These are phyloP conservation scores for Alternaria gansuensis DNA, from an alignment of 2,329 filamentous ascomycete species.

Conservation along the genomic window DNA sequence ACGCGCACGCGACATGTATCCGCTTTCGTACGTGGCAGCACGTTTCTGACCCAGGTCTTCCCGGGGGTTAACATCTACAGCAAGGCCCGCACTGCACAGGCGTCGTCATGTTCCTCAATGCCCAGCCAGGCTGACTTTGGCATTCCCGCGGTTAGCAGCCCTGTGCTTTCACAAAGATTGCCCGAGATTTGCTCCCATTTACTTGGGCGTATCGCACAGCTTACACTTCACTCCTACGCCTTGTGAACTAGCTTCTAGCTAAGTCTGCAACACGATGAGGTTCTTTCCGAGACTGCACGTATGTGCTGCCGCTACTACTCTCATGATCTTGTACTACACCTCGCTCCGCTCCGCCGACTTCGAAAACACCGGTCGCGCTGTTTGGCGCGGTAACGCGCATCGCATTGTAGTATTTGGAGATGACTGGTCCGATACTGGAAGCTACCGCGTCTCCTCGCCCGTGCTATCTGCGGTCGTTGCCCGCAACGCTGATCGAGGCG, in stretches of 20 bases:
- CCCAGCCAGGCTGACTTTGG: slow-evolving; percentile 28
- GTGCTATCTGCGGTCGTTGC: slow-evolving; percentile 29
- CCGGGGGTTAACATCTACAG: slow-evolving; percentile 9
- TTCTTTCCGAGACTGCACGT: slow-evolving; percentile 45
- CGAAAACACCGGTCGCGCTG: slow-evolving; percentile 39
- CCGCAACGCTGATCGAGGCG: slow-evolving; percentile 44
- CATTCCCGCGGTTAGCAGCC: slow-evolving; percentile 8
- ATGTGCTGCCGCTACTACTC: slow-evolving; percentile 35
- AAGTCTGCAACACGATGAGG: slow-evolving; percentile 35
- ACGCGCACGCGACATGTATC: slow-evolving; percentile 29
- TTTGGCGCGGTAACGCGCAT: slow-evolving; percentile 41
- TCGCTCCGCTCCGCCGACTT: slow-evolving; percentile 44
- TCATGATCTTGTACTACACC: slow-evolving; percentile 44
- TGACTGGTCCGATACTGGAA: slow-evolving; percentile 52
- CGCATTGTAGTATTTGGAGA: slow-evolving; percentile 53
- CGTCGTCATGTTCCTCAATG: slow-evolving; percentile 36
- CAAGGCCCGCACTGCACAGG: slow-evolving; percentile 16
- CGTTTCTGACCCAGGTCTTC: slow-evolving; percentile 13
- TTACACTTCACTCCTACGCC: background rate
- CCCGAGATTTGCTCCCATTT: slow-evolving; percentile 20
- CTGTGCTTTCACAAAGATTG: slow-evolving; percentile 30
- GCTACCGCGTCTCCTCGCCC: slow-evolving; percentile 47
- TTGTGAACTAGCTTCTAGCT: background rate
- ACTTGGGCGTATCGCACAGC: slow-evolving; percentile 4
- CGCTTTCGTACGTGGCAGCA: slow-evolving; percentile 23